Conservation (phyloP, 805 yeast species). For the Myxozyma geophila region DNA sequence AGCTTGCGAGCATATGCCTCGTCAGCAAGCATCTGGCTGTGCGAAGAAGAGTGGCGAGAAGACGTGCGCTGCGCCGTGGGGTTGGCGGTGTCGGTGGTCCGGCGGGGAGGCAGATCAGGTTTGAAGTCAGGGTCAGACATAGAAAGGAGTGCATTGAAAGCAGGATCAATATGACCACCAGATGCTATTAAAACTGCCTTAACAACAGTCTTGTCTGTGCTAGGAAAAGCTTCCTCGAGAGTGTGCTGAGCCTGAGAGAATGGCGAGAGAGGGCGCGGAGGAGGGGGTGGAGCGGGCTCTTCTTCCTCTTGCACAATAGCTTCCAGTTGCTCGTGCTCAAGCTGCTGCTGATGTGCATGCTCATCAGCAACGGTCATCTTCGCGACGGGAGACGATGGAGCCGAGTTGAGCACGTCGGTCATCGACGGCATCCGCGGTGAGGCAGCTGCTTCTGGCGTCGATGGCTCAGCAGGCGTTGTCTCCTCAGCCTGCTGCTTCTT, state of each 20-base stretch:
- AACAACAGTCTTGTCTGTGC: conserved; percentile 67
- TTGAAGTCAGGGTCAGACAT: conserved; percentile 57
- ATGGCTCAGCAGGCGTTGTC: background rate
- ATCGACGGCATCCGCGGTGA: conserved; percentile 27
- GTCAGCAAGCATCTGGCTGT: conserved; percentile 65
- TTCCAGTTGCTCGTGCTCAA: conserved; percentile 12
- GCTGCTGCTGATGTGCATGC: background rate
- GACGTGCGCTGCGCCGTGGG: background rate
- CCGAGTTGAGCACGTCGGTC: conserved; percentile 34
- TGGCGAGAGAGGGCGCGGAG: conserved; percentile 68
- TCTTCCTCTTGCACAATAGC: conserved; percentile 27
- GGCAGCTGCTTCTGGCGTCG: background rate
- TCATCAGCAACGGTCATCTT: conserved; percentile 5
- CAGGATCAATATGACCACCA: conserved; percentile 76
- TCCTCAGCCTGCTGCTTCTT: background rate
- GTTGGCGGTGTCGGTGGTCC: conserved; percentile 28
- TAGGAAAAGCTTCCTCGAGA: conserved; percentile 85
- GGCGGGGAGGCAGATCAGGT: conserved; percentile 38
- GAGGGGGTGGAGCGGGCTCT: conserved; percentile 52
- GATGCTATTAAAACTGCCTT: conserved; percentile 86
- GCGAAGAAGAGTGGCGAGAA: conserved; percentile 21
- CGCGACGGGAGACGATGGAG: conserved; percentile 29
- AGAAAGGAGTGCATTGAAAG: conserved; percentile 84
- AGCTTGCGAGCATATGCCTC: conserved; percentile 80
- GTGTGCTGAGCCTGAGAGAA: conserved; percentile 59